Percentiles rank a stretch among this genome's conserved stretches.
phyloP scores from a whole-genome alignment of 208 protist species.

The Tritrichomonas musculus region DNA sequence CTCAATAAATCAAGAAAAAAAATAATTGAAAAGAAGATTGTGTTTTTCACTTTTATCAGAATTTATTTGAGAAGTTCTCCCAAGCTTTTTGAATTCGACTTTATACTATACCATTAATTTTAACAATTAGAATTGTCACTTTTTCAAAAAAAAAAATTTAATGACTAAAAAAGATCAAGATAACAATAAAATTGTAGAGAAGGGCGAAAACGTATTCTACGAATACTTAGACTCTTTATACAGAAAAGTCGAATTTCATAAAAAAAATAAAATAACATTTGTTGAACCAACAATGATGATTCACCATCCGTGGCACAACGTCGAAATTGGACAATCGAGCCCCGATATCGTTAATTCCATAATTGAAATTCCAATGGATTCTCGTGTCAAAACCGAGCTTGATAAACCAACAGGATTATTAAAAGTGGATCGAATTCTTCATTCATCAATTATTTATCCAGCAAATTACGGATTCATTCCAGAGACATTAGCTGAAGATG shows the following conservation, averaged over 20 bases:
- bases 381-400: slow-evolving; percentile 4
- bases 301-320: neutral
- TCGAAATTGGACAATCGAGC: neutral
- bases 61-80: too few relatives aligned
- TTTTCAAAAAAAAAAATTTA: too few relatives aligned
- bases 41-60: too few relatives aligned
- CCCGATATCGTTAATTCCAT: neutral
- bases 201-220: neutral
- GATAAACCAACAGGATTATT: neutral
- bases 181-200: too few relatives aligned
- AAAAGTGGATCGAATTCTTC: neutral
- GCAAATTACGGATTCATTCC: neutral
- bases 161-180: too few relatives aligned
- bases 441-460: slow-evolving; percentile 11
- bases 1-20: too few relatives aligned
- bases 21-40: too few relatives aligned
- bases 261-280: neutral
- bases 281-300: neutral
- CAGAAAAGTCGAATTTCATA: neutral
- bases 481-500: slow-evolving; percentile 4
- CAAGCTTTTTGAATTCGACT: too few relatives aligned
- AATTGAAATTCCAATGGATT: neutral
- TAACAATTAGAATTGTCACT: too few relatives aligned
- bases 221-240: neutral
- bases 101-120: too few relatives aligned